Conservation (phyloP, 257 asterid species). For the Ligustrum vulgare region DNA sequence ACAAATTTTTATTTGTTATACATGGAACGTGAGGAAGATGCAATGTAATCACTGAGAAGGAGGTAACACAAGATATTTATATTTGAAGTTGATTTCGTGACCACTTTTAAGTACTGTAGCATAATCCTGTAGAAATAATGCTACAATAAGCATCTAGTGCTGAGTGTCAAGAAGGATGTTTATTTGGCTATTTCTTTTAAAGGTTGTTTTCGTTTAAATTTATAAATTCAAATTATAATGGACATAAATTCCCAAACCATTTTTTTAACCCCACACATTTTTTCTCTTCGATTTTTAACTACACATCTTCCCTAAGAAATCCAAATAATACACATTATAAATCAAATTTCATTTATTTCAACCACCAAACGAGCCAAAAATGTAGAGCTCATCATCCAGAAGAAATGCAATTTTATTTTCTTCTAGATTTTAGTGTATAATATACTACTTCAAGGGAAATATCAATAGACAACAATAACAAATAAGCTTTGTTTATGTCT, state of each 20-base stretch:
- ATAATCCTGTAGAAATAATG: neutral
- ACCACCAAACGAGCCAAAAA: too few relatives aligned
- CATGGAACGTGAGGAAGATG: neutral
- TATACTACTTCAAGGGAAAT: neutral
- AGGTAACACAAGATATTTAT: neutral
- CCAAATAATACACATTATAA: too few relatives aligned
- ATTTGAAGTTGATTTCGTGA: neutral
- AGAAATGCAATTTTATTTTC: too few relatives aligned
- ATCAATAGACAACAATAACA: neutral
- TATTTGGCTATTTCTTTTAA: neutral
- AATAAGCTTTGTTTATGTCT: neutral
- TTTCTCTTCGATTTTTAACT: too few relatives aligned
- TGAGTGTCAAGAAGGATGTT: neutral
- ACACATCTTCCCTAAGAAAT: too few relatives aligned
- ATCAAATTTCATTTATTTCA: too few relatives aligned
- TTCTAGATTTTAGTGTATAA: neutral
- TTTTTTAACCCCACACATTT: too few relatives aligned
- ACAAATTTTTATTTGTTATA: neutral
- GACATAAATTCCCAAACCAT: too few relatives aligned
- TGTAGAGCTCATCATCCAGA: neutral
- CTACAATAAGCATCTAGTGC: neutral
- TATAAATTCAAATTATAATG: too few relatives aligned
- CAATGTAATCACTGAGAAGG: neutral
- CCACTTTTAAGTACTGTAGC: neutral
- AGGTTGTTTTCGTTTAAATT: too few relatives aligned